phyloP scores from a whole-genome alignment of 306 rosid genomes.

The Castanea mollissima region DNA sequence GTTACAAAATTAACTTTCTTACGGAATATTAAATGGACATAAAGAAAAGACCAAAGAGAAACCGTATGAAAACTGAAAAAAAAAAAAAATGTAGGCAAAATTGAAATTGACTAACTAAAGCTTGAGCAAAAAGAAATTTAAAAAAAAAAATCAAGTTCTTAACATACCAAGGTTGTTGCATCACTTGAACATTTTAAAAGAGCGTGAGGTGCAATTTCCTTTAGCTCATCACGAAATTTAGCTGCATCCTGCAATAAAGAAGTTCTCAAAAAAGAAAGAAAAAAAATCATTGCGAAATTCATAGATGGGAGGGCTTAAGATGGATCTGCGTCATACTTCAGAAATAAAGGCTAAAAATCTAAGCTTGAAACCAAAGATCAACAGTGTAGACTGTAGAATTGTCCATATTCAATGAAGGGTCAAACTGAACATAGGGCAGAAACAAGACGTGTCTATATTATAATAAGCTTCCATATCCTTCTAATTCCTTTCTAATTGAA shows the following conservation, averaged over 20 bases:
- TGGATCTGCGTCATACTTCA: neutral
- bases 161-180: conserved; percentile 79
- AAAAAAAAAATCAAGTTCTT: neutral
- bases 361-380: neutral
- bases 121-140: neutral
- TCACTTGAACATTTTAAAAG: conserved; percentile 88
- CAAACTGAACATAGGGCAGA: neutral
- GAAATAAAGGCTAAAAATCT: neutral
- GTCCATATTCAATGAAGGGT: neutral
- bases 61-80: neutral
- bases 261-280: neutral
- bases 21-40: neutral
- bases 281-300: conserved; percentile 2
- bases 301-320: conserved; percentile 5
- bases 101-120: neutral
- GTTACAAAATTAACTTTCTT: neutral
- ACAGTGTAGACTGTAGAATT: neutral
- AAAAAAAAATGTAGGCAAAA: neutral
- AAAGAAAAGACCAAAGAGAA: conserved; percentile 7
- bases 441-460: neutral
- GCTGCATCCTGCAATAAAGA: conserved; percentile 69
- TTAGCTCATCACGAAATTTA: conserved; percentile 79
- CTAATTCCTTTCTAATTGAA: neutral
- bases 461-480: neutral
- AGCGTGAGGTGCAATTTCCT: conserved; percentile 68